Evolutionary conservation across 1,284 basidiomycete genomes (phyloP).

Genomic region (Meripilus lineatus): DNA sequence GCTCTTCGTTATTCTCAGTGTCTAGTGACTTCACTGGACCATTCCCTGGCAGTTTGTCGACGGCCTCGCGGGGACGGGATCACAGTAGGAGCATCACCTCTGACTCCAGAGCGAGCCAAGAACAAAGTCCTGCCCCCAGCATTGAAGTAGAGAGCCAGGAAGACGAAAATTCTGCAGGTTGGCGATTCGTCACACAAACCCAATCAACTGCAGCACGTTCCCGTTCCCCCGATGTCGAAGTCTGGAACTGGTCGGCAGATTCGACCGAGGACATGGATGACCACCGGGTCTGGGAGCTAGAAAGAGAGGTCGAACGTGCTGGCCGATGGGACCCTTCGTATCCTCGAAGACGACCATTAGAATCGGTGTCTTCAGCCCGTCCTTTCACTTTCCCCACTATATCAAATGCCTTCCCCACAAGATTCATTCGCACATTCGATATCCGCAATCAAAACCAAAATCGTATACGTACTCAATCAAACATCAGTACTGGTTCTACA

Average conservation of each 20-base stretch:
- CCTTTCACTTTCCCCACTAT: no score
- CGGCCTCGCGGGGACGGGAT: slow-evolving; percentile 8
- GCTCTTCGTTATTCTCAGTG: slow-evolving; percentile 22
- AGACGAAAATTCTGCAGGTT: not conserved
- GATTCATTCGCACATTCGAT: not conserved
- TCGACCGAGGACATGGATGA: slow-evolving; percentile 11
- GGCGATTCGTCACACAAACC: not conserved
- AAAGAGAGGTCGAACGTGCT: slow-evolving; percentile 22
- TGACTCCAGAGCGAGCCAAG: no score
- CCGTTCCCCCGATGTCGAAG: slow-evolving; percentile 17
- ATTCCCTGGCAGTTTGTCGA: slow-evolving; percentile 6
- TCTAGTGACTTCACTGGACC: slow-evolving; percentile 18
- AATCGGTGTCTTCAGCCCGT: not conserved
- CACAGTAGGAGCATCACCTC: slow-evolving; percentile 5
- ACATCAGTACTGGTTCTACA: slow-evolving; percentile 11
- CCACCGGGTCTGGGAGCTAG: slow-evolving; percentile 23
- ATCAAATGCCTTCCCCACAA: no score
- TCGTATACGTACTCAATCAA: slow-evolving; percentile 16
- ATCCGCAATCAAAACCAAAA: slow-evolving; percentile 1
- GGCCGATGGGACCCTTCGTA: slow-evolving; percentile 16
- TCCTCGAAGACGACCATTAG: not conserved
- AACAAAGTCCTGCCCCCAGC: not conserved
- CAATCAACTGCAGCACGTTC: not conserved
- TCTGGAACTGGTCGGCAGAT: slow-evolving; percentile 24
- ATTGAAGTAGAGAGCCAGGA: not conserved